Evolutionary conservation across 495 filamentous ascomycete genomes (phyloP).

Genomic region (Delitschia confertaspora): DNA sequence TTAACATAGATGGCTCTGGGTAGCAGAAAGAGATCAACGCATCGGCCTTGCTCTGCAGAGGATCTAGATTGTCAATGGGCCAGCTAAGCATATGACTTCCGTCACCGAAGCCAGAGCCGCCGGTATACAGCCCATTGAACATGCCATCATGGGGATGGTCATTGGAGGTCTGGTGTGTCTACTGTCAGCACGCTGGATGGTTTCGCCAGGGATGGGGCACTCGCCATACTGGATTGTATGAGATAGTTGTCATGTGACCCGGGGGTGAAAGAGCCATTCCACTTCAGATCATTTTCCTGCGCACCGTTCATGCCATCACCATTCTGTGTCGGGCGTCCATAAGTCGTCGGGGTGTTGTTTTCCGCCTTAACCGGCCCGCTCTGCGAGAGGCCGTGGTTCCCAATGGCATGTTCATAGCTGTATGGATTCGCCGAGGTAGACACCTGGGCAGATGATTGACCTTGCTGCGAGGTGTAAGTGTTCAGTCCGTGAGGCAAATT

Average conservation of each 20-base stretch:
- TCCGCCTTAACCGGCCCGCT: constrained; percentile 20
- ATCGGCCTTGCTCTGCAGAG: constrained; percentile 32
- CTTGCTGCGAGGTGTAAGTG: constrained; percentile 13
- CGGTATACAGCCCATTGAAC: constrained; percentile 30
- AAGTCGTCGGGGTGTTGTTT: constrained; percentile 7
- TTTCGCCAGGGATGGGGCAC: constrained; percentile 23
- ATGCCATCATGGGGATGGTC: constrained; percentile 32
- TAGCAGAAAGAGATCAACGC: constrained; percentile 43
- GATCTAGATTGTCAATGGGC: constrained; percentile 30
- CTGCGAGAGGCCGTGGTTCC: constrained; percentile 14
- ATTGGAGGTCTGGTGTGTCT: constrained; percentile 20
- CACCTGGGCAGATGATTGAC: constrained; percentile 3
- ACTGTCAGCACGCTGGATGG: constrained; percentile 19
- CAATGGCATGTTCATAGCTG: constrained; percentile 9
- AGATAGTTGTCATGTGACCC: constrained; percentile 20
- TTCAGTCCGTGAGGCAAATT: constrained; percentile 16
- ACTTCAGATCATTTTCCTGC: constrained; percentile 15
- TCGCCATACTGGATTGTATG: constrained; percentile 26
- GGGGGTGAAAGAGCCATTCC: constrained; percentile 11
- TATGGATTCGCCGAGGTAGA: constrained; percentile 9
- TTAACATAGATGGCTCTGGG: constrained; percentile 33
- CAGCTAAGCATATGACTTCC: constrained; percentile 27
- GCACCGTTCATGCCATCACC: constrained; percentile 15
- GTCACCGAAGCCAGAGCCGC: constrained; percentile 26
- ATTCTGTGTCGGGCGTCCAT: constrained; percentile 22